These are phyloP conservation scores for Periconia sp. DNA, from an alignment of 2,329 filamentous ascomycete genomes.

Conservation along the genomic window DNA sequence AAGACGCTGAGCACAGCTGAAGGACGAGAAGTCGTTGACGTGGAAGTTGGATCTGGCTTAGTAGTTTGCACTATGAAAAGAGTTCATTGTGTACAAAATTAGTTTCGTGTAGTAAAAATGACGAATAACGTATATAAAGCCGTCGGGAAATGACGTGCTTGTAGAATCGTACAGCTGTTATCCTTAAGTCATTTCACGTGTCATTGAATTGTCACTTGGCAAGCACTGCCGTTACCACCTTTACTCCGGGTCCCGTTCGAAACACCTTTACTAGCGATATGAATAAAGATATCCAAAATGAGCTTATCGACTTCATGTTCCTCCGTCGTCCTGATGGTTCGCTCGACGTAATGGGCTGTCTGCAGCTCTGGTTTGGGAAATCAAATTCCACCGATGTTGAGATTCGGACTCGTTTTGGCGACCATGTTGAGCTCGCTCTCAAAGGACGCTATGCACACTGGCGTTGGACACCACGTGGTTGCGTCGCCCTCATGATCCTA, in stretches of 20 bases:
- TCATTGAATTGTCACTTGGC: too few relatives aligned
- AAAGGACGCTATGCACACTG: constrained; percentile 11
- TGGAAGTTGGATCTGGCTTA: too few relatives aligned
- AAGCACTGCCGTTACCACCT: too few relatives aligned
- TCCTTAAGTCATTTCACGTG: too few relatives aligned
- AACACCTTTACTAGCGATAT: constrained; percentile 4
- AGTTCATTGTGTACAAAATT: too few relatives aligned
- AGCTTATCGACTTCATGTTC: constrained; percentile 19
- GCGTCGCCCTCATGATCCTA: constrained; percentile 42
- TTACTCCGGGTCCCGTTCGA: neutral
- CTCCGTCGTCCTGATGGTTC: constrained; percentile 10
- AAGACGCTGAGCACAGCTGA: too few relatives aligned
- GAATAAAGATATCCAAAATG: constrained; percentile 14
- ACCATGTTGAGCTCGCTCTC: constrained; percentile 13
- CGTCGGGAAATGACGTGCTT: too few relatives aligned
- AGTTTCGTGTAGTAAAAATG: too few relatives aligned
- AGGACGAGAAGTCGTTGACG: too few relatives aligned
- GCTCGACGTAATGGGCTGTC: constrained; percentile 13
- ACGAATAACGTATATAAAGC: too few relatives aligned
- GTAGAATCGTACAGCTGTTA: too few relatives aligned
- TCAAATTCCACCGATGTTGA: constrained; percentile 9
- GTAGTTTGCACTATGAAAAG: too few relatives aligned
- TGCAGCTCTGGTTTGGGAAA: constrained; percentile 17
- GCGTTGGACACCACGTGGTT: constrained; percentile 12
- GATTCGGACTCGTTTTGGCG: constrained; percentile 11